Evolutionary conservation across 768 basidiomycete genomes (phyloP).

Genomic region (Pulveroboletus sp.): DNA sequence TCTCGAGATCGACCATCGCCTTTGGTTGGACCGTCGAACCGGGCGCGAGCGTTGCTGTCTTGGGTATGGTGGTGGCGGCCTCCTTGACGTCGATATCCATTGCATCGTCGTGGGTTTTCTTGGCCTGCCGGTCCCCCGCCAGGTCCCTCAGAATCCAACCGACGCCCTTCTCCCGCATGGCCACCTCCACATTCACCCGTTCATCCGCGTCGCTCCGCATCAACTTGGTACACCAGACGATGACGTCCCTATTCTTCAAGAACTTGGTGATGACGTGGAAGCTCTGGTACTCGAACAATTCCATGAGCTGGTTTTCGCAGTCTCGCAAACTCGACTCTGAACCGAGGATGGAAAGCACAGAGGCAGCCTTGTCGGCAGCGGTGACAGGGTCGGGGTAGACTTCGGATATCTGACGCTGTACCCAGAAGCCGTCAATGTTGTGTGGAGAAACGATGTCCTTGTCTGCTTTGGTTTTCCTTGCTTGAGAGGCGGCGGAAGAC

Average conservation of each 20-base stretch:
- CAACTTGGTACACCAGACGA: slow-evolving; percentile 98
- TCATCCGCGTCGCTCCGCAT: slow-evolving; percentile 87
- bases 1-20: slow-evolving; percentile 80
- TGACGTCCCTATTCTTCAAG: slow-evolving; percentile 91
- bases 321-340: slow-evolving; percentile 88
- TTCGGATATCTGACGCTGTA: slow-evolving; percentile 89
- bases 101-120: slow-evolving; percentile 47
- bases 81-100: slow-evolving; percentile 77
- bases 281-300: slow-evolving; percentile 89
- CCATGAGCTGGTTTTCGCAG: slow-evolving; percentile 94
- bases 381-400: slow-evolving; percentile 93
- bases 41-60: slow-evolving; percentile 82
- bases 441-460: slow-evolving; percentile 85
- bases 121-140: slow-evolving; percentile 71
- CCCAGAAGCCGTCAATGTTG: slow-evolving; percentile 96
- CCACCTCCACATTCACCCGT: slow-evolving; percentile 90
- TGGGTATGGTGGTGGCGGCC: slow-evolving; percentile 49
- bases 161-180: slow-evolving; percentile 95
- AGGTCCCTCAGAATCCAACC: slow-evolving; percentile 94
- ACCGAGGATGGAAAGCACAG: slow-evolving; percentile 79
- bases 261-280: slow-evolving; percentile 89
- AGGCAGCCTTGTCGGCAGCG: slow-evolving; percentile 83
- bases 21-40: slow-evolving; percentile 87
- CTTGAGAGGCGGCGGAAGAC: slow-evolving; percentile 45
- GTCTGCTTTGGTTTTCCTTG: slow-evolving; percentile 53